Base-by-base conservation (phyloP, 148 eudicot genomes). In the Polygonum maritimum region DNA sequence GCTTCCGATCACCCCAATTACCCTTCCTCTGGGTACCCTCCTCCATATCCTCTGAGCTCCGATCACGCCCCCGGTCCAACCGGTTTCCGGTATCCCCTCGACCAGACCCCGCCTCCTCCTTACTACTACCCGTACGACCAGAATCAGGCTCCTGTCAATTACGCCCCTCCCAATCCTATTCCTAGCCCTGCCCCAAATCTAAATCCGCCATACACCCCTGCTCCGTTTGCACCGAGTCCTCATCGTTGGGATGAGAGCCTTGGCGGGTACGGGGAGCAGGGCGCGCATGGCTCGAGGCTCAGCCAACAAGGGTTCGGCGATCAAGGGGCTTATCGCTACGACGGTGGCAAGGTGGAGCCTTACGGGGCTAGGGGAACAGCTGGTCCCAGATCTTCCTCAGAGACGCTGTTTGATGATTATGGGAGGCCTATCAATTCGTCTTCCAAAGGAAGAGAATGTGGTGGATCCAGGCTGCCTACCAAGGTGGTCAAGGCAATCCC, bases 401-500 rank as follows among this genome's bases (percentile, higher is more conserved):
- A 83, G 3, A 35, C 48, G 48, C 22, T 82, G 80, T 93, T 93
- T 77, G 98, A 93, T 84, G 98, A 93, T 86, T 93, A 89, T 75
- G 98, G 97, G 18, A 89, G 98, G 85, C 83, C 97, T 0, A 90
- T 93, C 79, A 83, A 85, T 33, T 58, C 87, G 4, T 72, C 88
- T 44, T 72, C 88, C 44, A 80, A 79, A 60, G 88, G 83, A 74
- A 82, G 79, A 10, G 75, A 70, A 48, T 33, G 80, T 14, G 81
- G 76, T 54, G 73, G 45, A 15, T 41, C 44, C 47, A 69, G 73
- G 47, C 19, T 39, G 44, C 74, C 88, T 2, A 73, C 84, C 74
- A 91, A 91, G 87, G 87, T 93, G 63, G 93, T 87, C 74, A 89
- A 76, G 87, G 98, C 98, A 2, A 88, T 91, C 9, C 98, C 97